Evolutionary conservation across 192 early-diverging fungal genomes (phyloP).

Genomic region (Rhizophagus prolifer): DNA sequence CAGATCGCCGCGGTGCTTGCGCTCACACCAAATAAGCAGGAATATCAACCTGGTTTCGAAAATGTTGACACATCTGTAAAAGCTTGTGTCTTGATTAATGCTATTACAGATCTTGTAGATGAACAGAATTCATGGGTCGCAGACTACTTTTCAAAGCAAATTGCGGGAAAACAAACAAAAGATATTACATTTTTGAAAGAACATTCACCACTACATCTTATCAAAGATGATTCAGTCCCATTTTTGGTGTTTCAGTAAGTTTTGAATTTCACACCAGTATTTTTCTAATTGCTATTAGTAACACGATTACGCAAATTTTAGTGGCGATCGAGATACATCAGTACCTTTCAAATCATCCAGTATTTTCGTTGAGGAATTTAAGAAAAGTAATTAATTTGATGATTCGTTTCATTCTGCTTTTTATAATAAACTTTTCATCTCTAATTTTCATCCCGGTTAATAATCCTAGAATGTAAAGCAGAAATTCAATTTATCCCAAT

Average conservation of each 20-base stretch:
- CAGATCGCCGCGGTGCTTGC: conserved; percentile 59
- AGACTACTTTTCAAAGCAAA: conserved; percentile 43
- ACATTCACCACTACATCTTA: conserved; percentile 8
- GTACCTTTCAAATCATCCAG: conserved; percentile 37
- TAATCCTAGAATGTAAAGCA: background rate
- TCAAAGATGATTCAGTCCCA: conserved; percentile 33
- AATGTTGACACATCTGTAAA: conserved; percentile 58
- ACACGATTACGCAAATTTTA: background rate
- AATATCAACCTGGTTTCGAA: conserved; percentile 59
- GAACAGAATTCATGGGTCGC: conserved; percentile 42
- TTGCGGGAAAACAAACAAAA: conserved; percentile 31
- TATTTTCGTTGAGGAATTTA: conserved; percentile 36
- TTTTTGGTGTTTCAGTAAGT: conserved; percentile 44
- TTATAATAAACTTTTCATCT: background rate
- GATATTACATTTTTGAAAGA: background rate
- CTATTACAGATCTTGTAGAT: conserved; percentile 49
- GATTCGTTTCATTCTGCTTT: too few relatives aligned
- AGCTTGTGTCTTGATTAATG: conserved; percentile 51
- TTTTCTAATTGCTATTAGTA: too few relatives aligned
- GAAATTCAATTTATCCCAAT: conserved; percentile 18
- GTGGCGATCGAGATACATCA: conserved; percentile 41
- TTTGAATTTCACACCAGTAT: background rate
- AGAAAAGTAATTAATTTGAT: conserved; percentile 29
- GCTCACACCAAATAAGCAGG: conserved; percentile 46
- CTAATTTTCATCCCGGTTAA: conserved; percentile 1